These are phyloP conservation scores for Gracilaria gracilis DNA, from an alignment of 23 red algal genomes.

Conservation along the genomic window DNA sequence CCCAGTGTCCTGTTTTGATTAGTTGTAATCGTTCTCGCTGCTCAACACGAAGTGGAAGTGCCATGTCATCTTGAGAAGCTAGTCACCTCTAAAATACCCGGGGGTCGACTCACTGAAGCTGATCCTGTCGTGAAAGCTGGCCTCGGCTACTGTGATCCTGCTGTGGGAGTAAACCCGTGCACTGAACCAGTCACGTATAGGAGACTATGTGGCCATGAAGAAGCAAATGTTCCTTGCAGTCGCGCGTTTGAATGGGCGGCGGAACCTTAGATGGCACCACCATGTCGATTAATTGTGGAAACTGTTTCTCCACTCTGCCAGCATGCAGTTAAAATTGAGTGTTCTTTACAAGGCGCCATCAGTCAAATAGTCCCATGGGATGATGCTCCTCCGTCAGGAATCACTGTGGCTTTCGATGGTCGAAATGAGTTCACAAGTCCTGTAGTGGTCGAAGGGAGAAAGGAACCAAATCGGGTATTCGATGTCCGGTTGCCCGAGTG, in stretches of 20 bases:
- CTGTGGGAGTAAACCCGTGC: slow-evolving; percentile 31
- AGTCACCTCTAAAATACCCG: background rate
- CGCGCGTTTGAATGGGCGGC: slow-evolving; percentile 56
- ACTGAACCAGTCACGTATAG: slow-evolving; percentile 40
- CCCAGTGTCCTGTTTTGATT: slow-evolving; percentile 24
- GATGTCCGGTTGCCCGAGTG: slow-evolving; percentile 11
- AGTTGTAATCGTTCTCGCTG: slow-evolving; percentile 34
- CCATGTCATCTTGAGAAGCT: slow-evolving; percentile 55
- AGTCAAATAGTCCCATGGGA: slow-evolving; percentile 13
- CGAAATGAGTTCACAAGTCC: slow-evolving; percentile 21
- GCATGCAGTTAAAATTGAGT: slow-evolving; percentile 43
- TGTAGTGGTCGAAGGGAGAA: slow-evolving; percentile 25
- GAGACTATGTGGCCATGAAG: slow-evolving; percentile 54
- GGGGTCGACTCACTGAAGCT: background rate
- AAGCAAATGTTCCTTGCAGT: slow-evolving; percentile 39
- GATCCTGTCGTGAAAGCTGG: slow-evolving; percentile 30
- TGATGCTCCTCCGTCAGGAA: slow-evolving; percentile 20
- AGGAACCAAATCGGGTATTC: background rate
- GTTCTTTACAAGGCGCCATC: slow-evolving; percentile 6
- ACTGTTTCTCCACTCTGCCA: slow-evolving; percentile 55
- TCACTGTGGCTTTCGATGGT: slow-evolving; percentile 13
- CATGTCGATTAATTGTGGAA: slow-evolving; percentile 15
- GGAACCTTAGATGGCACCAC: slow-evolving; percentile 11
- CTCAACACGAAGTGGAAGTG: slow-evolving; percentile 42
- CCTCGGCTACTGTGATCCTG: slow-evolving; percentile 37